A percentile compares a stretch with the other conserved stretches of the same genome.
Conservation (phyloP, 441 rosid genomes). For the Eruca vesicaria region DNA sequence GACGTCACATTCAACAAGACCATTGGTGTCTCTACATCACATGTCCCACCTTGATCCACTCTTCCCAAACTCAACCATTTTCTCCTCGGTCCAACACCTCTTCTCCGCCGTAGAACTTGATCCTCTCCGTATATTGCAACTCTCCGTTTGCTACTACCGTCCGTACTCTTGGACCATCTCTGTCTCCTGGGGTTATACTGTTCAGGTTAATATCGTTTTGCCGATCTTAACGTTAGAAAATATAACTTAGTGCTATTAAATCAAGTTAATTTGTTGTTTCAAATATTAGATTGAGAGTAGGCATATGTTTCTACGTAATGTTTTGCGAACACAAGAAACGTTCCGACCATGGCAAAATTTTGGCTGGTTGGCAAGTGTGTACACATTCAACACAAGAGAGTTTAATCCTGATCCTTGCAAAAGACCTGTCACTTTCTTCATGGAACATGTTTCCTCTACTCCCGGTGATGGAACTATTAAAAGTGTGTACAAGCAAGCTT, state of each 20-base stretch:
- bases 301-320: slow-evolving; percentile 49
- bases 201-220: slow-evolving; percentile 50
- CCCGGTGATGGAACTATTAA: slow-evolving; percentile 31
- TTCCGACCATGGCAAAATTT: slow-evolving; percentile 58
- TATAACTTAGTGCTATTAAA: neutral
- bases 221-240: neutral
- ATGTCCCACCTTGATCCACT: slow-evolving; percentile 60
- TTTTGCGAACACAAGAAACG: slow-evolving; percentile 55
- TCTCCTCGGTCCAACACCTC: slow-evolving; percentile 52
- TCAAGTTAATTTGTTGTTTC: neutral
- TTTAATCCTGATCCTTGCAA: slow-evolving; percentile 57
- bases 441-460: slow-evolving; percentile 41
- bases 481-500: slow-evolving; percentile 52
- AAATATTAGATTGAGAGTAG: slow-evolving; percentile 32
- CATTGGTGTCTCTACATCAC: slow-evolving; percentile 82
- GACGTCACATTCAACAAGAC: slow-evolving; percentile 71
- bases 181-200: slow-evolving; percentile 88
- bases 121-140: slow-evolving; percentile 71
- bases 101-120: slow-evolving; percentile 54
- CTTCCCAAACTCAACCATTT: slow-evolving; percentile 72
- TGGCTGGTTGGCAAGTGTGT: slow-evolving; percentile 39
- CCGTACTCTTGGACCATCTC: slow-evolving; percentile 89
- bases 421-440: slow-evolving; percentile 70
- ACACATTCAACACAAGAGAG: slow-evolving; percentile 57
- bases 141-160: slow-evolving; percentile 81